Evolutionary conservation across 257 asterid genomes (phyloP), one percentile per base, ranked within the genome.

Genomic region (Perilla frutescens): DNA sequence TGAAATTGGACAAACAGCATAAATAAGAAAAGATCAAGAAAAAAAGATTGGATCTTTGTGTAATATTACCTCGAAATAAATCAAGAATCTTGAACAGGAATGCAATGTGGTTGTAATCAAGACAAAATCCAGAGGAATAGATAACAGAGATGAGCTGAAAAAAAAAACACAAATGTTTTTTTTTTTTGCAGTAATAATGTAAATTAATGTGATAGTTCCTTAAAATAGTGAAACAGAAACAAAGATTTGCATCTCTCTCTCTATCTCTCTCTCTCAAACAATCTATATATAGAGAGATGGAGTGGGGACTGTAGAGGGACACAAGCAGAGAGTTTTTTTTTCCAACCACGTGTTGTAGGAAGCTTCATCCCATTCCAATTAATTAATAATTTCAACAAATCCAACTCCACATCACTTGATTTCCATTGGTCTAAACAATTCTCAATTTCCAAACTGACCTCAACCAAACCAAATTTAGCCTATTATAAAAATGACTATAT

Each of bases 341-440:
- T 71, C 72, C 79, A 59, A 81, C 74, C 82, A 69, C 77, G 80
- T 73, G 85, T 69, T 68, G 14, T 67, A 62, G 73, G 84, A 80
- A 80, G 74, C 54, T 72, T 80, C 81, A 51, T 58, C 10, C 31
- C 34, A 56, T 56, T 29, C 62, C 59, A 7, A 43, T 7, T 43
- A 48, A 48, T 48, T 40, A 5, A 11, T 2, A 9, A 47, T 48
- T 8, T 48, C 54, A 48, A 2, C 10, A 9, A 48, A 48, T 12
- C 54, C 13, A 40, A 8, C 44, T 40, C 20, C 14, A 48, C 54
- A 12, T 48, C 54, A 47, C 26, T 20, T 47, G 14, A 47, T 47
- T 9, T 47, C 26, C 26, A 20, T 20, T 20, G 26, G 26, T 20
- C 37, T 34, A 34, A 34, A 34, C 37, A 34, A 34, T 34, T 34